Base-by-base conservation (phyloP, 1,284 basidiomycete species). In the Somion occarium region DNA sequence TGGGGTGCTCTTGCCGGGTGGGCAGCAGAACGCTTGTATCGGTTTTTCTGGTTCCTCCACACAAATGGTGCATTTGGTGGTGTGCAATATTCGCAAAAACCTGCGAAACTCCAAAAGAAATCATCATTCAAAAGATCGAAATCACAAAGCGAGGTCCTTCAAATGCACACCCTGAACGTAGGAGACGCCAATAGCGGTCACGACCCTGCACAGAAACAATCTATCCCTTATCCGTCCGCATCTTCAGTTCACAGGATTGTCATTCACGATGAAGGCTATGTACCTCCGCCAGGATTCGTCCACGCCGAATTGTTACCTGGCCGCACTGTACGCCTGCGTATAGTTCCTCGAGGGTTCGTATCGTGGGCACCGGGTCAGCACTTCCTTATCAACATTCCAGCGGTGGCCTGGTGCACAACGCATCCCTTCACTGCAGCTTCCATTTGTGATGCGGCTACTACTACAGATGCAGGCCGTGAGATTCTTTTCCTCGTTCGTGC, bases 341-440 rank as follows among this genome's bases (percentile, higher is more conserved):
- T 92, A 38, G 73, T 83, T 39, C 78, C 86, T 0, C 78, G 84
- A 0, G 75, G 76, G 0, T 77, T 76, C 46, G 65, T 88, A 47
- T 67, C 73, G 0, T 93, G 90, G 89, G 75, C 80, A 3, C 84
- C 91, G 0, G 92, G 92, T 3, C 88, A 91, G 64, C 85, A 89
- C 65, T 82, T 93, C 58, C 75, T 89, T 20, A 76, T 94, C 53
- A 82, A 76, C 52, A 72, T 93, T 4, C 91, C 91, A 1, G 75
- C 76, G 19, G 73, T 94, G 11, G 83, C 84, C 5, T 74, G 72
- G 42, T 74, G 85, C 64, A 80, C 85, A 46, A 80, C 82, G 2
- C 91, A 94, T 63, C 92, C 91, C 1, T 94, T 93, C 68, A 93
- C 92, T 0, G 83, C 85, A 53, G 83, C 82, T 18, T 83, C 82